phyloP scores from a whole-genome alignment of 768 basidiomycete genomes.

The Mrakia hoshinonis region DNA sequence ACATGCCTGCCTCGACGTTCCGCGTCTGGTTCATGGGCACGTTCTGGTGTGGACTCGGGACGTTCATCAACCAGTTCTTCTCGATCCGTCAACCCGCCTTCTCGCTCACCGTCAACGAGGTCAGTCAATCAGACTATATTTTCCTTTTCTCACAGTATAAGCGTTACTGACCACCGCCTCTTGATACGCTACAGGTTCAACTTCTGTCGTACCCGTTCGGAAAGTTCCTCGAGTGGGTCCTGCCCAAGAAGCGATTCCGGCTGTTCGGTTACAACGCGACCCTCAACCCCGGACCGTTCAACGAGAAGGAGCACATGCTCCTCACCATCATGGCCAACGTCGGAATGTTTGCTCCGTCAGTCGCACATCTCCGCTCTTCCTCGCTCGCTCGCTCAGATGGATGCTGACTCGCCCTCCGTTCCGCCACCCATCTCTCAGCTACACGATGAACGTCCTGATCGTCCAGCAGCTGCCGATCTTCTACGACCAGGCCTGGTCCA shows the following conservation, averaged over 20 bases:
- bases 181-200: not conserved
- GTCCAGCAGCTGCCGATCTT: constrained; percentile 33
- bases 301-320: constrained; percentile 38
- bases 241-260: constrained; percentile 12
- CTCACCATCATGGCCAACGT: constrained; percentile 36
- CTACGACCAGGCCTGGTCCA: constrained; percentile 39
- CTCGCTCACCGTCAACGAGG: constrained; percentile 28
- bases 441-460: constrained; percentile 36
- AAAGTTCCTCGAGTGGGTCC: constrained; percentile 16
- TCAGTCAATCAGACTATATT: not conserved
- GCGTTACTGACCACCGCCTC: no score
- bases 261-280: constrained; percentile 21
- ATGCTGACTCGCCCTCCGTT: not conserved
- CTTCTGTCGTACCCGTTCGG: constrained; percentile 25
- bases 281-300: constrained; percentile 31
- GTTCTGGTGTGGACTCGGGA: constrained; percentile 29
- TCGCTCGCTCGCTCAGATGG: no score
- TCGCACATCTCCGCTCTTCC: not conserved
- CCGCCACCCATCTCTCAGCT: not conserved
- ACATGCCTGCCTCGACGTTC: constrained; percentile 49
- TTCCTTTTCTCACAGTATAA: no score
- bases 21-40: constrained; percentile 44
- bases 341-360: constrained; percentile 31
- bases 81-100: constrained; percentile 21
- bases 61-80: constrained; percentile 38